phyloP scores from a whole-genome alignment of 345 rosid species.

The Gossypium stocksii region DNA sequence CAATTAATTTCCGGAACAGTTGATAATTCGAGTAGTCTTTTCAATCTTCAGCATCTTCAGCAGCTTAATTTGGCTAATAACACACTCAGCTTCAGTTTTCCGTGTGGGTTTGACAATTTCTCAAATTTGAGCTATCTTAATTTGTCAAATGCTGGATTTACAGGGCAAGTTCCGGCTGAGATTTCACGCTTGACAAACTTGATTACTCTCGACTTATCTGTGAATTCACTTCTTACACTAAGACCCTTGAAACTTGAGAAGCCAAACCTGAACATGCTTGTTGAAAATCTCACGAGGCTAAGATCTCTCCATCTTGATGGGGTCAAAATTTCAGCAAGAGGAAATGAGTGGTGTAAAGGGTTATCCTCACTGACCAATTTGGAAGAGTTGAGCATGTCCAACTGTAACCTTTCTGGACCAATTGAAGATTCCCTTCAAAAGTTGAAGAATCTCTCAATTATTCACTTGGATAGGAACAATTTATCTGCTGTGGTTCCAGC shows the following conservation, averaged over 20 bases:
- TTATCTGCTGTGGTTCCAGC: conserved; percentile 22
- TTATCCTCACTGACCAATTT: conserved; percentile 20
- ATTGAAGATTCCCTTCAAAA: conserved; percentile 12
- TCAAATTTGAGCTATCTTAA: conserved; percentile 22
- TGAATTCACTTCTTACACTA: neutral
- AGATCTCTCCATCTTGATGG: conserved; percentile 29
- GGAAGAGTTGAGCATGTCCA: conserved; percentile 26
- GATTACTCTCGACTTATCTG: conserved; percentile 34
- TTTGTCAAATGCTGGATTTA: conserved; percentile 40
- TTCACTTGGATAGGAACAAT: conserved; percentile 26
- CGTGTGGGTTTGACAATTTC: conserved; percentile 12
- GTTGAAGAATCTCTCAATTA: conserved; percentile 14
- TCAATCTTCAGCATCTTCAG: conserved; percentile 20
- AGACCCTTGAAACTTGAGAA: conserved; percentile 16
- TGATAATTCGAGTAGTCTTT: conserved; percentile 19
- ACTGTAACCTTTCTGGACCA: conserved; percentile 32
- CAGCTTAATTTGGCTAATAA: conserved; percentile 22
- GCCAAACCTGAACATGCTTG: conserved; percentile 25
- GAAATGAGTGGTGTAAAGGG: conserved; percentile 31
- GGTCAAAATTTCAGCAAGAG: conserved; percentile 14
- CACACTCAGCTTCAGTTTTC: neutral
- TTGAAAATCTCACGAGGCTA: conserved; percentile 19
- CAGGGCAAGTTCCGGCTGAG: conserved; percentile 33
- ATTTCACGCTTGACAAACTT: conserved; percentile 26
- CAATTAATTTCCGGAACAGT: conserved; percentile 23